Conservation (phyloP, 345 rosid genomes). For the Salix purpurea region DNA sequence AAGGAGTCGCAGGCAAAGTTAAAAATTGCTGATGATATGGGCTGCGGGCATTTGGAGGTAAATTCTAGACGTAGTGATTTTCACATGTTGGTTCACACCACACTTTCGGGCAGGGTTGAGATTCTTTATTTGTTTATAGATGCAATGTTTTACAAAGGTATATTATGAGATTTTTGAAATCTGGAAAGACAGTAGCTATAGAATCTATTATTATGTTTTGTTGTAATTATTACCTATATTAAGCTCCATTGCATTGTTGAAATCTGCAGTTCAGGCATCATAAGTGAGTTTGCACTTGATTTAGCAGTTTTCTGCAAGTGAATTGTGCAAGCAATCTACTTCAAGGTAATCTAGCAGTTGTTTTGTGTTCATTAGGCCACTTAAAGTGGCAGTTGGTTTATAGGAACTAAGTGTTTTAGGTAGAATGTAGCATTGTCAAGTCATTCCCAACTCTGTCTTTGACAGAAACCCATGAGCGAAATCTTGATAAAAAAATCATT, state of each 20-base stretch:
- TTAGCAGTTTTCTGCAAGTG: neutral
- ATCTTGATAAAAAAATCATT: neutral
- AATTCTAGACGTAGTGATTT: neutral
- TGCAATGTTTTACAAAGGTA: slow-evolving; percentile 1
- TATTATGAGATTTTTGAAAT: slow-evolving; percentile 5
- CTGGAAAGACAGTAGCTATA: neutral
- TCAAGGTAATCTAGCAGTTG: neutral
- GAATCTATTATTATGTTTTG: slow-evolving; percentile 2
- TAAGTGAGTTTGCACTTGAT: neutral
- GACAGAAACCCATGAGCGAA: neutral
- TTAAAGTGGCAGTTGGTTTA: neutral
- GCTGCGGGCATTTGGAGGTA: slow-evolving; percentile 4
- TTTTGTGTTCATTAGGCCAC: neutral
- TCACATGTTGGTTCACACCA: slow-evolving; percentile 1
- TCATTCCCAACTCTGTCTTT: neutral
- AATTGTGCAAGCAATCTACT: neutral
- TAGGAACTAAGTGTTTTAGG: neutral
- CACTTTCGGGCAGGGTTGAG: slow-evolving; percentile 7
- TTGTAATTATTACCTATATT: neutral
- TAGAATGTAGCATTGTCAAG: neutral
- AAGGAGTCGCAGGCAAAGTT: slow-evolving; percentile 4
- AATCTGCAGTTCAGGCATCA: neutral
- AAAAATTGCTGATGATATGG: slow-evolving; percentile 5
- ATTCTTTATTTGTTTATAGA: slow-evolving; percentile 33
- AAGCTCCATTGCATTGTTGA: neutral